Evolutionary conservation across 1,139 yeast genomes (phyloP), one percentile per base, ranked within the genome.

Genomic region (Arxiozyma slooffiae): DNA sequence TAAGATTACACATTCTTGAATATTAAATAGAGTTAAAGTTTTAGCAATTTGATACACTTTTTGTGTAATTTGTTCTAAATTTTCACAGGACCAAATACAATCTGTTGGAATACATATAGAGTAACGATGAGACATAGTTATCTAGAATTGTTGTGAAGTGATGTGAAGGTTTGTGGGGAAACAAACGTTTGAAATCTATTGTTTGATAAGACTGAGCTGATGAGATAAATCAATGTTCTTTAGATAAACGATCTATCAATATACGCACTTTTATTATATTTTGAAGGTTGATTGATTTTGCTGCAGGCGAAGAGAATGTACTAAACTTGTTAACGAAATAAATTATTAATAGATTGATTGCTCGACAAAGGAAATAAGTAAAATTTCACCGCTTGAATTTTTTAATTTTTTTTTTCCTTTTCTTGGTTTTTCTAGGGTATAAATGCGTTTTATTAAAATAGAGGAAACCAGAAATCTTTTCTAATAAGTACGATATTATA

Each of bases 1-100:
- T 48, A 86, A 72, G 1, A 89, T 72, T 6, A 89, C 79, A 42
- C 89, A 75, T 62, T 89, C 97, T 2, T 79, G 78, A 2, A 85
- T 86, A 50, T 79, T 76, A 64, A 76, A 88, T 17, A 79, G 71
- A 36, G 85, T 78, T 6, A 89, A 85, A 2, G 83, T 80, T 59
- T 83, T 79, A 18, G 95, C 94, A 30, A 89, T 74, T 67, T 88
- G 95, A 60, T 88, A 85, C 1, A 85, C 81, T 1, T 81, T 74
- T 52, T 77, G 72, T 0, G 95, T 87, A 14, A 79, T 80, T 65
- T 88, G 96, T 55, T 82, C 82, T 49, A 85, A 69, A 58, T 82
- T 82, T 50, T 69, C 69, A 48, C 92, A 85, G 64, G 79, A 78
- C 20, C 77, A 62, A 20, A 84, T 75, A 5, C 79, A 73, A 1